These are phyloP conservation scores for Acarospora socialis DNA, from an alignment of 2,329 filamentous ascomycete species.

Conservation along the genomic window DNA sequence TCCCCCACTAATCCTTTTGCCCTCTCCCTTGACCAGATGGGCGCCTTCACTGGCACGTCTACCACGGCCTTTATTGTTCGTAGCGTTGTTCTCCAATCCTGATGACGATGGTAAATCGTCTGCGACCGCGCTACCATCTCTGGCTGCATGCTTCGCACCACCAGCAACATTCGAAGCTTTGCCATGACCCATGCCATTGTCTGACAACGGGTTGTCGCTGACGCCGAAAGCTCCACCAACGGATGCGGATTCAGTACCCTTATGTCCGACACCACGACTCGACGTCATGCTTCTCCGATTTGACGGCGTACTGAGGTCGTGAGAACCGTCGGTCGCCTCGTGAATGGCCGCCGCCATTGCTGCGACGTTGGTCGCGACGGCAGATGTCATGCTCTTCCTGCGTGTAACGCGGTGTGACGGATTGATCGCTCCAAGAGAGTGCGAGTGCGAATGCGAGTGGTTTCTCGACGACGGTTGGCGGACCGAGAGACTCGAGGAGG, in stretches of 20 bases:
- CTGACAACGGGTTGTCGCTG: conserved; percentile 27
- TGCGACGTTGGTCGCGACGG: conserved; percentile 55
- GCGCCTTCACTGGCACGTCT: conserved; percentile 73
- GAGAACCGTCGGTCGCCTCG: conserved; percentile 41
- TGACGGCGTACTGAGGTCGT: conserved; percentile 42
- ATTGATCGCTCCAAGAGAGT: conserved; percentile 64
- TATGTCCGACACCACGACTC: conserved; percentile 30
- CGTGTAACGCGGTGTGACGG: conserved; percentile 74
- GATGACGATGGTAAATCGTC: conserved; percentile 35
- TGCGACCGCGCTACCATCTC: conserved; percentile 20
- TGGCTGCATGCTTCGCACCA: conserved; percentile 27
- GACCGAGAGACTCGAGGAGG: conserved; percentile 43
- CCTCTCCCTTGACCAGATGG: conserved; percentile 63
- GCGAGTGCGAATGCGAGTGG: conserved; percentile 72
- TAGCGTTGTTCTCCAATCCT: conserved; percentile 31
- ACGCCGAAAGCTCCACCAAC: conserved; percentile 27
- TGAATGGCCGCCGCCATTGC: conserved; percentile 60
- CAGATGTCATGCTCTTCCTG: conserved; percentile 81
- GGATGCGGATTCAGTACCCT: conserved; percentile 18
- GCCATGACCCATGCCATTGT: conserved; percentile 19
- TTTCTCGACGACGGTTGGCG: conserved; percentile 56
- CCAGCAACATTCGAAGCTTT: conserved; percentile 14
- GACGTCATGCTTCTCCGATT: conserved; percentile 55
- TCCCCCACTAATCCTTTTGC: conserved; percentile 61
- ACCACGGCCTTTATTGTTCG: conserved; percentile 36